Evolutionary conservation across 108 stramenopile species (phyloP).

Genomic region (Nitzschia putrida): DNA sequence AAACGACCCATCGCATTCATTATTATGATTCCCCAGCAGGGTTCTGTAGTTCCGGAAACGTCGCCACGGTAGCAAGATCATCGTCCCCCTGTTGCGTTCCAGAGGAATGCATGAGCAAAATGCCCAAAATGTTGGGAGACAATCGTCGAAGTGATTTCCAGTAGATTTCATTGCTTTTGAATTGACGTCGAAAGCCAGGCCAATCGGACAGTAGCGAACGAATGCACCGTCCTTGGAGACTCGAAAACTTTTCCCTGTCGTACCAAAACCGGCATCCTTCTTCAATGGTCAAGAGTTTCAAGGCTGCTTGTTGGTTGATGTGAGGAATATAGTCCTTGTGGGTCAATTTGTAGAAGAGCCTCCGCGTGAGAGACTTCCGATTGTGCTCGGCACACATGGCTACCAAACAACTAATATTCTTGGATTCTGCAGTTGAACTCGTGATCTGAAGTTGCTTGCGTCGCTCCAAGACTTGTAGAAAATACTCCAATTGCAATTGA

Average conservation of each 20-base stretch:
- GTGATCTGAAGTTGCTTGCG: neutral
- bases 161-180: constrained; percentile 5
- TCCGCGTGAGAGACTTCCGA: neutral
- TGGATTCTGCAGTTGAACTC: neutral
- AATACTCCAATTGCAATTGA: neutral
- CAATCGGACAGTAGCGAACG: constrained; percentile 19
- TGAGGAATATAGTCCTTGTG: constrained; percentile 9
- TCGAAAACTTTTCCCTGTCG: constrained; percentile 12
- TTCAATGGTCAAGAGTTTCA: constrained; percentile 14
- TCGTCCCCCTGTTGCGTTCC: constrained; percentile 10
- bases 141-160: constrained; percentile 8
- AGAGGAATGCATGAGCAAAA: constrained; percentile 18
- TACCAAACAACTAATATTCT: constrained; percentile 23
- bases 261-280: constrained; percentile 5
- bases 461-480: constrained; percentile 7
- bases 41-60: neutral
- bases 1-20: too few species aligned
- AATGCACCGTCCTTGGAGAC: constrained; percentile 16
- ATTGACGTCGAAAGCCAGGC: constrained; percentile 7
- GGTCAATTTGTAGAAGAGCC: constrained; percentile 16
- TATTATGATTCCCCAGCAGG: too few species aligned
- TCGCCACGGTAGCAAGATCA: neutral
- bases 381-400: constrained; percentile 12
- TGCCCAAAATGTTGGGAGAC: constrained; percentile 12
- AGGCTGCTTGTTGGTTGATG: constrained; percentile 20